Percentiles rank a stretch among this genome's conserved stretches.
These are phyloP conservation scores for Samsoniella hepiali DNA, from an alignment of 2,329 filamentous ascomycete species.

Conservation along the genomic window DNA sequence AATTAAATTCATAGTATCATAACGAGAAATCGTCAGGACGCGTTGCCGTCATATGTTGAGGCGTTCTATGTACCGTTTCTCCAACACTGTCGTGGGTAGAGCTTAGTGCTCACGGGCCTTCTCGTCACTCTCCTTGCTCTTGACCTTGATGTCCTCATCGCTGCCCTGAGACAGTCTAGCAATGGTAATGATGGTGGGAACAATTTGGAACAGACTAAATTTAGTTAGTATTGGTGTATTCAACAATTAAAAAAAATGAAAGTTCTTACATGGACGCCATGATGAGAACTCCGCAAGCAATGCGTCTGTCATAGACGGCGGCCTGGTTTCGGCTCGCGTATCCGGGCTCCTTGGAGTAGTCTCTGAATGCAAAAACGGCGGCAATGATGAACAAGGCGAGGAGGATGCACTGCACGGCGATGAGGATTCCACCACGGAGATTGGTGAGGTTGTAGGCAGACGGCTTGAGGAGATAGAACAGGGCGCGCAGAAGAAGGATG, in stretches of 20 bases:
- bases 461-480: constrained; percentile 15
- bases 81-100: background rate
- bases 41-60: background rate
- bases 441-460: constrained; percentile 17
- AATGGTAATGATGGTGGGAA: constrained; percentile 13
- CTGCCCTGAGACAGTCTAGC: constrained; percentile 11
- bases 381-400: constrained; percentile 14
- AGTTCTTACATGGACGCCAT: constrained; percentile 16
- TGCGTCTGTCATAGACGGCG: constrained; percentile 14
- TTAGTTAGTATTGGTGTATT: background rate
- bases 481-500: constrained; percentile 4
- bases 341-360: constrained; percentile 16
- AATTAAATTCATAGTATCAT: constrained; percentile 15
- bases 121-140: constrained; percentile 15
- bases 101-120: background rate
- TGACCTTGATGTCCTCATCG: constrained; percentile 3
- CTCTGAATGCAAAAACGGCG: constrained; percentile 15
- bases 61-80: constrained; percentile 11
- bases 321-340: constrained; percentile 14
- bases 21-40: constrained; percentile 3
- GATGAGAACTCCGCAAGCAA: constrained; percentile 15
- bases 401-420: constrained; percentile 7
- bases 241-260: too few species aligned
- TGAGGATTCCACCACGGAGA: constrained; percentile 4
- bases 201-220: constrained; percentile 13